Percentiles rank a stretch among this genome's conserved stretches.
These are phyloP conservation scores for Pelargonium australe DNA, from an alignment of 441 rosid species.

Conservation along the genomic window DNA sequence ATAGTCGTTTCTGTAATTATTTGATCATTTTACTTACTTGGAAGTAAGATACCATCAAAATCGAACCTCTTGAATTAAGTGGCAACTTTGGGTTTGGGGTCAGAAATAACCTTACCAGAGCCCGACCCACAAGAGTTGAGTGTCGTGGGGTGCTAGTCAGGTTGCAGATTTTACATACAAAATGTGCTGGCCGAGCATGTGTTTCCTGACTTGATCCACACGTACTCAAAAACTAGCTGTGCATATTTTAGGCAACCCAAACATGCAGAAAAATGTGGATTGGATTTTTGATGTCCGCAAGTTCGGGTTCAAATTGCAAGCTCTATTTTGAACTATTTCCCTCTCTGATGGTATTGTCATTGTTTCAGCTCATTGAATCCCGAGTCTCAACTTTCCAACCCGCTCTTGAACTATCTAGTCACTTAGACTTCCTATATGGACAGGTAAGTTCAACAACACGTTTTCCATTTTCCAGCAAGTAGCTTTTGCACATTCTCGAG, in stretches of 20 bases:
- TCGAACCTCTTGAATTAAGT: neutral
- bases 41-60: neutral
- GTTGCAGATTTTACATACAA: too few relatives aligned
- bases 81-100: too few relatives aligned
- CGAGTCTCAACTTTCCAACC: constrained; percentile 60
- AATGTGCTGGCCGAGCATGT: too few relatives aligned
- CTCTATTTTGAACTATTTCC: neutral
- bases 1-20: neutral
- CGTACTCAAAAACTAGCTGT: too few relatives aligned
- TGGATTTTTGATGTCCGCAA: neutral
- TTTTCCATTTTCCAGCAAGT: neutral
- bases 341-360: neutral
- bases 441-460: constrained; percentile 27
- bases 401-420: constrained; percentile 64
- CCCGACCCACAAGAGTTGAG: too few relatives aligned
- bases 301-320: neutral
- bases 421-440: constrained; percentile 49
- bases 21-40: neutral
- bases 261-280: too few relatives aligned
- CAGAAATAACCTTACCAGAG: too few relatives aligned
- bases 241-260: too few relatives aligned
- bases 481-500: neutral
- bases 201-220: too few relatives aligned
- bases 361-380: constrained; percentile 66
- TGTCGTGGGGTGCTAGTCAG: too few relatives aligned